Percentiles rank a stretch among this genome's conserved stretches.
phyloP scores from a whole-genome alignment of 140 eudicot species.

The Flaveria floridana region DNA sequence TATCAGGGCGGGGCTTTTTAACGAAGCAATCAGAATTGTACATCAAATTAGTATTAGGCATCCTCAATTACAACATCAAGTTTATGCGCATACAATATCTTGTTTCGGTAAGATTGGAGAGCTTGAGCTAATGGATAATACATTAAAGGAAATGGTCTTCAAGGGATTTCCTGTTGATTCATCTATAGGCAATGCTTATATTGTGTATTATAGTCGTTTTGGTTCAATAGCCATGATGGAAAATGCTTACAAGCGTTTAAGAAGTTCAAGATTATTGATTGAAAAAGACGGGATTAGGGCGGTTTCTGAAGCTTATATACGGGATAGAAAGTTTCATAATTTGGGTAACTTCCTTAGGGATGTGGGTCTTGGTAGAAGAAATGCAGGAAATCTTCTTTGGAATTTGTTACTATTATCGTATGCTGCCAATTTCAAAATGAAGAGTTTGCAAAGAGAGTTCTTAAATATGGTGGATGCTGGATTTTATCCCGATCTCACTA shows the following conservation, averaged over 20 bases:
- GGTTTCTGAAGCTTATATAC: constrained; percentile 61
- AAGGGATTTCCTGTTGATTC: constrained; percentile 65
- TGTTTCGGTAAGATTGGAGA: constrained; percentile 69
- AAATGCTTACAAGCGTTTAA: constrained; percentile 68
- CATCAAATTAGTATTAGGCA: constrained; percentile 42
- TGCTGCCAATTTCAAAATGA: constrained; percentile 92
- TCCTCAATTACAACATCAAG: constrained; percentile 45
- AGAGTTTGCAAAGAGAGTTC: constrained; percentile 88
- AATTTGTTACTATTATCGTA: constrained; percentile 68
- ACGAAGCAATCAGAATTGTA: constrained; percentile 45
- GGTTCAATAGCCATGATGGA: constrained; percentile 70
- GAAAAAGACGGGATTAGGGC: constrained; percentile 79
- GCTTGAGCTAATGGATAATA: constrained; percentile 73
- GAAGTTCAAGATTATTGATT: constrained; percentile 65
- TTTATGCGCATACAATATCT: constrained; percentile 46
- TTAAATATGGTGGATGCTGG: constrained; percentile 81
- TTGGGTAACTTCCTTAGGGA: constrained; percentile 69
- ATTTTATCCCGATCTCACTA: constrained; percentile 68
- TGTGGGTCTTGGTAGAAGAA: constrained; percentile 84
- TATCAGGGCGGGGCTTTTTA: constrained; percentile 34
- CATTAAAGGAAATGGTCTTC: constrained; percentile 60
- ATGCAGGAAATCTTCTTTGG: constrained; percentile 86
- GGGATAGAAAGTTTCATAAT: constrained; percentile 57
- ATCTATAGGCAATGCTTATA: constrained; percentile 67
- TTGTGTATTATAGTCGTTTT: constrained; percentile 58